These are phyloP conservation scores for Oryza australiensis DNA, from an alignment of 176 grass and related monocot species.

Conservation along the genomic window DNA sequence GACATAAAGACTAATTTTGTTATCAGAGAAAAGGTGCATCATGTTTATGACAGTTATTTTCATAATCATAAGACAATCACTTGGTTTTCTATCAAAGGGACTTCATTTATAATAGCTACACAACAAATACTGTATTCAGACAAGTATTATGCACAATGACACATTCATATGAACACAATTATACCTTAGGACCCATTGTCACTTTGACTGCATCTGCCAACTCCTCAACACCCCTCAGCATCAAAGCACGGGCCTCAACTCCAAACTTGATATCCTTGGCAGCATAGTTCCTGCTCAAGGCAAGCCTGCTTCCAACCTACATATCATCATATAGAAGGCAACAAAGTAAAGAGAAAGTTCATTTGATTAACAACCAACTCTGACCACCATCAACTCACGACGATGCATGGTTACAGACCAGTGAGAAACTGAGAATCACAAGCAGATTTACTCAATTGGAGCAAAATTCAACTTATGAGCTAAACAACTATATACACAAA, in stretches of 20 bases:
- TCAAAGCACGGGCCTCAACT: slow-evolving; percentile 89
- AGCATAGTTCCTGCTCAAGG: slow-evolving; percentile 92
- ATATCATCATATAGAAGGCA: slow-evolving; percentile 17
- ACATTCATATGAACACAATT: background rate
- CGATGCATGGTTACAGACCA: background rate
- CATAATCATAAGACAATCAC: background rate
- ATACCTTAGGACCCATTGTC: slow-evolving; percentile 99
- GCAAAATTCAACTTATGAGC: background rate
- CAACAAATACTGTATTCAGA: background rate
- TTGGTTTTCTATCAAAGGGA: background rate
- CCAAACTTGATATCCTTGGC: slow-evolving; percentile 97
- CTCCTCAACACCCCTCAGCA: slow-evolving; percentile 92
- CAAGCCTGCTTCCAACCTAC: slow-evolving; percentile 84
- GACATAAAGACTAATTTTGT: background rate
- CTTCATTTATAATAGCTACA: background rate
- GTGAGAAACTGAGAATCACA: background rate
- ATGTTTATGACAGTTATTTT: background rate
- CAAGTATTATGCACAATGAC: background rate
- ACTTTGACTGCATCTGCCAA: slow-evolving; percentile 96
- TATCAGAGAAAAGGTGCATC: background rate
- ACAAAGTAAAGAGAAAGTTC: background rate
- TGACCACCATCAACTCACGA: background rate
- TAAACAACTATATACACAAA: background rate
- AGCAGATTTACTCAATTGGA: background rate
- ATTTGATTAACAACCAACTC: background rate